Percentiles rank a stretch among this genome's conserved stretches.
Evolutionary conservation across 2,329 filamentous ascomycete species (phyloP).

Genomic region (Bipolaris sorokiniana): DNA sequence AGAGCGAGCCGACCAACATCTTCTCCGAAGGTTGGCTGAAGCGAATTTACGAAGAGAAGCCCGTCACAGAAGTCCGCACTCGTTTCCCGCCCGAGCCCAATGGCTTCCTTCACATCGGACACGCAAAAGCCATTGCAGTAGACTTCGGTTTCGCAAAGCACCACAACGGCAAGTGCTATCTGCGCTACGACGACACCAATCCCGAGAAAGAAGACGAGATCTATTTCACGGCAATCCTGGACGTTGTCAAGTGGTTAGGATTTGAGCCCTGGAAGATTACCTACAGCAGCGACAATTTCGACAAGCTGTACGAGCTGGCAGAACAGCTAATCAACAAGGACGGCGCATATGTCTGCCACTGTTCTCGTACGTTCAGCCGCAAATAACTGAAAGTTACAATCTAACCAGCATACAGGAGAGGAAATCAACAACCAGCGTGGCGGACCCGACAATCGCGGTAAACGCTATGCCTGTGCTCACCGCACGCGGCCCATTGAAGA

Average conservation of each 20-base stretch:
- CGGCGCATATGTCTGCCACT: constrained; percentile 83
- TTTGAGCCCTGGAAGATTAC: constrained; percentile 82
- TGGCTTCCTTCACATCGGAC: constrained; percentile 90
- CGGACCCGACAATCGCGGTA: constrained; percentile 70
- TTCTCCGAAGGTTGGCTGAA: constrained; percentile 59
- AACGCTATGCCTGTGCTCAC: constrained; percentile 80
- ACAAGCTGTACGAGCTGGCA: constrained; percentile 83
- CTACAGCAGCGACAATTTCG: constrained; percentile 89
- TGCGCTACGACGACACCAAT: constrained; percentile 94
- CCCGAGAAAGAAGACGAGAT: constrained; percentile 90
- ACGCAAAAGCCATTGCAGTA: constrained; percentile 92
- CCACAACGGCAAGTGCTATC: constrained; percentile 77
- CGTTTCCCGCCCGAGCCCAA: constrained; percentile 72
- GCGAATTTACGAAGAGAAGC: constrained; percentile 58
- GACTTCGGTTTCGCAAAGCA: constrained; percentile 94
- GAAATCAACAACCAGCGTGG: constrained; percentile 89
- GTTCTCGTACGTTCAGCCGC: constrained; percentile 58
- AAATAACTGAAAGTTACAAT: fast-evolving
- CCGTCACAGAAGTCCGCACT: constrained; percentile 53
- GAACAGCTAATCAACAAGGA: constrained; percentile 79
- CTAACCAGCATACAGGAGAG: constrained; percentile 59
- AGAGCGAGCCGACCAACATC: constrained; percentile 44
- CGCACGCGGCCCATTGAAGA: constrained; percentile 75
- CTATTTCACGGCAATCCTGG: constrained; percentile 87
- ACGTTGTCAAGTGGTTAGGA: constrained; percentile 85